These are phyloP conservation scores for Rhynchospora tenuis DNA, from an alignment of 176 grass and related monocot genomes.

Conservation along the genomic window DNA sequence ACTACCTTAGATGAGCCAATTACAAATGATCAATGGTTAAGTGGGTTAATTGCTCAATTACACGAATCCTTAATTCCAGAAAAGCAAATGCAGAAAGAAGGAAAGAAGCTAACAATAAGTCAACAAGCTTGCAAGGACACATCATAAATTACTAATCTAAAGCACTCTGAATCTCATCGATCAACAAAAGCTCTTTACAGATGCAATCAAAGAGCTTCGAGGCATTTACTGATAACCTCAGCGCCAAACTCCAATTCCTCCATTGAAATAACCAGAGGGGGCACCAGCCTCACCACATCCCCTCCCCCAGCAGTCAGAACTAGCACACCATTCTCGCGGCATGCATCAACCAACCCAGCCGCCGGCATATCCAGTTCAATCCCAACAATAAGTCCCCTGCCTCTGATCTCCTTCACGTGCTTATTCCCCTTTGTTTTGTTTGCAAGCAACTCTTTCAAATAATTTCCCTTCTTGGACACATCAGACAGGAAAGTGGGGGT, in stretches of 20 bases:
- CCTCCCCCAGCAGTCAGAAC: constrained; percentile 74
- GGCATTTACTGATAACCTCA: constrained; percentile 51
- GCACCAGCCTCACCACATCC: constrained; percentile 75
- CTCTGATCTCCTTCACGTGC: constrained; percentile 65
- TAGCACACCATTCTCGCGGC: constrained; percentile 62
- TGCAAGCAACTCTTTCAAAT: constrained; percentile 59
- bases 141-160: background rate
- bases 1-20: too few species aligned
- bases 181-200: background rate
- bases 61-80: background rate
- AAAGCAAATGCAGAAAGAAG: background rate
- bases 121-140: background rate
- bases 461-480: constrained; percentile 52
- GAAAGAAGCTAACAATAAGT: background rate
- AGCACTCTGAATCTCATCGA: background rate
- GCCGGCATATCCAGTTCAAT: constrained; percentile 66
- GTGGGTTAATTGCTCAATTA: background rate
- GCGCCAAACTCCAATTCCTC: constrained; percentile 66
- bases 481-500: constrained; percentile 47
- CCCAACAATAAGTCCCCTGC: constrained; percentile 58
- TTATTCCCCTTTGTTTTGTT: constrained; percentile 46
- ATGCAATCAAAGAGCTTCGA: constrained; percentile 34
- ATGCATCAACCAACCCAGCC: constrained; percentile 45
- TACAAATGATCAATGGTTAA: background rate
- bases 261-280: constrained; percentile 62